phyloP scores from a whole-genome alignment of 176 grass and related monocot genomes.

The Ananas comosus region DNA sequence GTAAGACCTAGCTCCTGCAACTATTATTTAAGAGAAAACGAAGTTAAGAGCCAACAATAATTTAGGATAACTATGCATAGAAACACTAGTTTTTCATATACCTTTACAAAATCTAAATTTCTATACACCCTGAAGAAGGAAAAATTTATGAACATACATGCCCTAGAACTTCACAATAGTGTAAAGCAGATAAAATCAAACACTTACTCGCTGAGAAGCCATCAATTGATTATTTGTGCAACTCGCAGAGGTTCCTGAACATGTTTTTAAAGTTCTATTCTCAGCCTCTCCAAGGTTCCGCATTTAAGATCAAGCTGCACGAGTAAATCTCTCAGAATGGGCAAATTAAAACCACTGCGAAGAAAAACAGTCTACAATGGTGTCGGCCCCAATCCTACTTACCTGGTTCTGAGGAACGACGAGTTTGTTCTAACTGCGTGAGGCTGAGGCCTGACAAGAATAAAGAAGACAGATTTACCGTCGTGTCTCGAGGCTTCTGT shows the following conservation, averaged over 20 bases:
- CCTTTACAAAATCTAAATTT: too few relatives aligned
- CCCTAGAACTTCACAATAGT: too few relatives aligned
- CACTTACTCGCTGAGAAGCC: constrained; percentile 39
- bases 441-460: constrained; percentile 20
- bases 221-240: constrained; percentile 24
- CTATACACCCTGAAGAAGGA: too few relatives aligned
- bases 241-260: constrained; percentile 28
- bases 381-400: constrained; percentile 9
- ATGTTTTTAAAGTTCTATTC: constrained; percentile 37
- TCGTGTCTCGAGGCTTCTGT: constrained; percentile 33
- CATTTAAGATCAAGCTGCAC: constrained; percentile 42
- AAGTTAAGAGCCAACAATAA: neutral
- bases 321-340: constrained; percentile 1
- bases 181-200: neutral
- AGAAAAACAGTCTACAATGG: neutral
- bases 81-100: too few relatives aligned
- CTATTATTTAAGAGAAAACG: constrained; percentile 3
- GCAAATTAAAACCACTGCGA: neutral
- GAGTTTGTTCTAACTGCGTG: constrained; percentile 18
- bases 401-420: constrained; percentile 25
- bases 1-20: constrained; percentile 24
- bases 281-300: constrained; percentile 44
- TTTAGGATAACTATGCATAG: too few relatives aligned
- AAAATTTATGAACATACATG: too few relatives aligned
- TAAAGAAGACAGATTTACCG: constrained; percentile 4